Evolutionary conservation across 108 stramenopile genomes (phyloP), one percentile per base, ranked within the genome.

Genomic region (Conticribra weissflogii): DNA sequence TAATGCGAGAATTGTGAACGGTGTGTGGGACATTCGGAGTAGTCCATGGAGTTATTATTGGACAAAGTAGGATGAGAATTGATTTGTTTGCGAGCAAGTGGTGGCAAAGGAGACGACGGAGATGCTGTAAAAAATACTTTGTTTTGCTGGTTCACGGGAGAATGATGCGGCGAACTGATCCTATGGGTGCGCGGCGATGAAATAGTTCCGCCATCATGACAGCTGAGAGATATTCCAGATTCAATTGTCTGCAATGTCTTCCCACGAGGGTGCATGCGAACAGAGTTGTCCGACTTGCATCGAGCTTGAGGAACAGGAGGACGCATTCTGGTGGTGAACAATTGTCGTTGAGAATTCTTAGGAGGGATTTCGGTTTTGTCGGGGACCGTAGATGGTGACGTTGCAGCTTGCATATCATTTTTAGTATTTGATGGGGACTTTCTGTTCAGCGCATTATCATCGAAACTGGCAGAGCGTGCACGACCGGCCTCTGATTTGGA

Each of bases 1-100:
- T 65, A 75, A 53, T 75, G 60, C 24, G 65, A 66, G 29, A 59
- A 51, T 23, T 54, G 59, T 7, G 74, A 62, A 34, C 60, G 66
- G 33, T 61, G 66, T 2, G 22, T 34, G 9, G 34, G 34, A 4
- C 44, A 28, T 3, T 63, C 65, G 53, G 24, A 32, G 7, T 41
- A 12, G 36, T 41, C 36, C 36, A 41, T 41, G 36, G 53, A 66
- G 54, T 55, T 15, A 4, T 15, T 25, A 15, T 21, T 25, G 22
- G 54, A 27, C 15, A 41, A 24, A 2, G 3, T 25, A 24, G 65
- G 3, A n/a, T 18, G 27, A 12, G 36, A 28, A 57, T 16, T 27
- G 56, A 17, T 30, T 1, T 31, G 29, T 30, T 57, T 57, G 25
- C 17, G 36, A 41, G 5, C 8, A 12, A 41, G 36, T 12, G 36